phyloP scores from a whole-genome alignment of 2,329 filamentous ascomycete genomes.

The Cryphonectria parasitica region DNA sequence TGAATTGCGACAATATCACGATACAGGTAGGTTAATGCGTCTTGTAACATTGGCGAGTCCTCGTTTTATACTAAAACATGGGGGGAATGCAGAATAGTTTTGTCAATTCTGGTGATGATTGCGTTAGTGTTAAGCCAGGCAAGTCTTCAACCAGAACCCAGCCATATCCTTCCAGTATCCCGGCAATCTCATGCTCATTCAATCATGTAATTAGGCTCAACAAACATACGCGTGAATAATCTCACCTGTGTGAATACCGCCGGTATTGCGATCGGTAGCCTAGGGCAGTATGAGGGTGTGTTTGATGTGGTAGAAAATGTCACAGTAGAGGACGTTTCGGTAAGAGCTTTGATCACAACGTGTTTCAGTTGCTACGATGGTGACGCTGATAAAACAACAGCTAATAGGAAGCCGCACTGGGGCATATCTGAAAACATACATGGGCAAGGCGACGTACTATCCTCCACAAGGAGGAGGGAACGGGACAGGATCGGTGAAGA shows the following conservation, averaged over 20 bases:
- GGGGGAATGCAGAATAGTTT: neutral
- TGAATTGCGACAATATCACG: constrained; percentile 17
- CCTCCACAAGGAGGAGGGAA: constrained; percentile 21
- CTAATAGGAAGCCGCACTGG: constrained; percentile 19
- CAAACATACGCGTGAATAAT: constrained; percentile 15
- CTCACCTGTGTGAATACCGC: constrained; percentile 16
- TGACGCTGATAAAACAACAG: neutral
- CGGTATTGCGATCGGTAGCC: constrained; percentile 18
- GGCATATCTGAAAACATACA: constrained; percentile 21
- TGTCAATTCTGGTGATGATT: constrained; percentile 15
- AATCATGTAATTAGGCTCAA: neutral
- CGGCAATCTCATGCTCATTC: neutral
- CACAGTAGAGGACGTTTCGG: constrained; percentile 18
- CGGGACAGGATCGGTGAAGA: constrained; percentile 19
- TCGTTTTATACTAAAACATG: neutral
- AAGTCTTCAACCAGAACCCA: neutral
- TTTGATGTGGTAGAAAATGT: constrained; percentile 18
- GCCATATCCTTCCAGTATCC: neutral
- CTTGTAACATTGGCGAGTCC: neutral
- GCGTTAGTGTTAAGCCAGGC: constrained; percentile 18
- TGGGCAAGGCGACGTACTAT: constrained; percentile 21
- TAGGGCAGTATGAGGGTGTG: constrained; percentile 16
- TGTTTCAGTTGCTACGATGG: too few relatives aligned
- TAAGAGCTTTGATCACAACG: neutral
- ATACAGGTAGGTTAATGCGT: neutral